Conservation (phyloP, 1,284 basidiomycete species). For the Puccinia novopanici region DNA sequence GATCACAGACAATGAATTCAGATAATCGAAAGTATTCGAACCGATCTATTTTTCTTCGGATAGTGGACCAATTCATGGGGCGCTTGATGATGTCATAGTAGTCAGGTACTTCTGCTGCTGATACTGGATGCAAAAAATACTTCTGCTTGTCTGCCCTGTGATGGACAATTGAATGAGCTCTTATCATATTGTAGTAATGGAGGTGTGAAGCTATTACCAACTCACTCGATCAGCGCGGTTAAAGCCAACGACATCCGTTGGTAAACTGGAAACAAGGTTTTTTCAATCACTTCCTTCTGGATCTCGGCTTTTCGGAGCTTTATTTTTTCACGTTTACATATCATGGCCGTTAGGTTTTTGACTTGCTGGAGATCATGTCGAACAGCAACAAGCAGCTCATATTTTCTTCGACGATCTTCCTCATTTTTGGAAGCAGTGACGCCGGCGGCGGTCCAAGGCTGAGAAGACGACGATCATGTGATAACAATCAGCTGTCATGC, state of each 20-base stretch:
- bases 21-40: slow-evolving; percentile 76
- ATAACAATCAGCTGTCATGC: neutral
- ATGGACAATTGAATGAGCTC: slow-evolving; percentile 16
- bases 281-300: slow-evolving; percentile 70
- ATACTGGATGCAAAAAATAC: slow-evolving; percentile 80
- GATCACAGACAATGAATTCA: slow-evolving; percentile 63
- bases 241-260: slow-evolving; percentile 68
- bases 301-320: slow-evolving; percentile 76
- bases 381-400: slow-evolving; percentile 77
- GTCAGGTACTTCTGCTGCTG: slow-evolving; percentile 76
- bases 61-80: slow-evolving; percentile 86
- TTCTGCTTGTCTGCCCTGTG: slow-evolving; percentile 72
- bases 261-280: slow-evolving; percentile 71
- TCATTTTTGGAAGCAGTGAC: slow-evolving; percentile 71
- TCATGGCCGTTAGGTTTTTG: slow-evolving; percentile 71
- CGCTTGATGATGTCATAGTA: slow-evolving; percentile 83
- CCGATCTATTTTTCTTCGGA: slow-evolving; percentile 75
- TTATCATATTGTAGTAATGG: slow-evolving; percentile 32
- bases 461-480: slow-evolving; percentile 1
- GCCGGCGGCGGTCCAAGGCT: slow-evolving; percentile 86
- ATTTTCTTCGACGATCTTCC: slow-evolving; percentile 78
- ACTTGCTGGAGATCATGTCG: slow-evolving; percentile 77
- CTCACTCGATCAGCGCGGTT: slow-evolving; percentile 70
- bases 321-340: slow-evolving; percentile 77
- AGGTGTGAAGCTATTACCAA: slow-evolving; percentile 55